Evolutionary conservation across 495 filamentous ascomycete genomes (phyloP).

Genomic region (Penicillium flavigenum): DNA sequence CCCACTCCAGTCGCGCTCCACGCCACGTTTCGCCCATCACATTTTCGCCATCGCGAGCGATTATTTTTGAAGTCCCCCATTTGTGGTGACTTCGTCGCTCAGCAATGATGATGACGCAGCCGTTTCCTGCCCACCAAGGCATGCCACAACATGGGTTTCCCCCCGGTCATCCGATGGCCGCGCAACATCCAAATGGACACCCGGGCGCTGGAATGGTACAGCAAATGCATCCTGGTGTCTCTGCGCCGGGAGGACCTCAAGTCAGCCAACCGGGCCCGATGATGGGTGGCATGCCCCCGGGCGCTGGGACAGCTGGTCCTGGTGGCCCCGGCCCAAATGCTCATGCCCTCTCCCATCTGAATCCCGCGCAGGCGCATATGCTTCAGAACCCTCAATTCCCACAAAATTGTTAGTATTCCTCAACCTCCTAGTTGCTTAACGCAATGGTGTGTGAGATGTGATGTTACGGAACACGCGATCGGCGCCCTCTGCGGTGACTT

Average conservation of each 20-base stretch:
- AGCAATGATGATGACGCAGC: slow-evolving; percentile 71
- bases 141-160: slow-evolving; percentile 74
- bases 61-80: slow-evolving; percentile 26
- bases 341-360: slow-evolving; percentile 79
- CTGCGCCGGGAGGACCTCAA: slow-evolving; percentile 72
- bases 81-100: slow-evolving; percentile 45
- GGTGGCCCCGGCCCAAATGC: slow-evolving; percentile 64
- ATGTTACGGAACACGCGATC: not conserved
- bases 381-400: slow-evolving; percentile 57
- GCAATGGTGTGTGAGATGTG: not conserved
- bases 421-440: not conserved
- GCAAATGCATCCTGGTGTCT: slow-evolving; percentile 82
- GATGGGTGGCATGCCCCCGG: slow-evolving; percentile 81
- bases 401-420: slow-evolving; percentile 40
- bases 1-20: slow-evolving; percentile 35
- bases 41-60: slow-evolving; percentile 20
- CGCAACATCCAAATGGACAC: slow-evolving; percentile 67
- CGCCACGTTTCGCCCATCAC: slow-evolving; percentile 24
- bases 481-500: not conserved
- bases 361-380: slow-evolving; percentile 63
- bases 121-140: slow-evolving; percentile 68
- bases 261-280: slow-evolving; percentile 75
- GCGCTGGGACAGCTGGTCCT: slow-evolving; percentile 50
- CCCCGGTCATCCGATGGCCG: slow-evolving; percentile 74
- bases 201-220: slow-evolving; percentile 64